phyloP scores from a whole-genome alignment of 2,329 filamentous ascomycete species.

The Ceratocystis harringtonii region DNA sequence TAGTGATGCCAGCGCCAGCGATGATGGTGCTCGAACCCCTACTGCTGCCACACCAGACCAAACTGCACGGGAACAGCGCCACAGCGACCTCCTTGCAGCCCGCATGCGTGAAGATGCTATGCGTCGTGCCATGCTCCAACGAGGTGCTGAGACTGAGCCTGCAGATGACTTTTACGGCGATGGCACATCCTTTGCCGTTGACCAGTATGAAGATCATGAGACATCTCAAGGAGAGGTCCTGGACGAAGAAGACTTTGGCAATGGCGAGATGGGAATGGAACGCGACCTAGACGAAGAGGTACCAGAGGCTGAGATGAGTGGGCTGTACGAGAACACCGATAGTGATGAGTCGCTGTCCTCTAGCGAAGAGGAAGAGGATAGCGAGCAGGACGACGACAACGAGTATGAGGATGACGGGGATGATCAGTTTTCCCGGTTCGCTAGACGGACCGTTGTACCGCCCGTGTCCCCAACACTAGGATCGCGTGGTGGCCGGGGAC shows the following conservation, averaged over 20 bases:
- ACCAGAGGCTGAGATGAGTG: slow-evolving; percentile 43
- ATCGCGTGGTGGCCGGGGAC: slow-evolving; percentile 21
- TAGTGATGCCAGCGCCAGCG: slow-evolving; percentile 11
- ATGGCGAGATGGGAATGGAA: slow-evolving; percentile 41
- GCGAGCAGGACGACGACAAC: slow-evolving; percentile 47
- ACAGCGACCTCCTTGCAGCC: slow-evolving; percentile 35
- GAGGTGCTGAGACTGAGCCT: slow-evolving; percentile 30
- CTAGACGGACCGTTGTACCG: slow-evolving; percentile 20
- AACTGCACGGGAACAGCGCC: slow-evolving; percentile 30
- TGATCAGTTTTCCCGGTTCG: slow-evolving; percentile 12
- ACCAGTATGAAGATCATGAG: slow-evolving; percentile 8
- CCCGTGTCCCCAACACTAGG: slow-evolving; percentile 28
- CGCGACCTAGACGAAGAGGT: slow-evolving; percentile 59
- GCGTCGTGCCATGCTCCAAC: slow-evolving; percentile 28
- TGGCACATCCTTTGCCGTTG: slow-evolving; percentile 29
- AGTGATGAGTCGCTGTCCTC: slow-evolving; percentile 49
- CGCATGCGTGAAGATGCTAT: slow-evolving; percentile 46
- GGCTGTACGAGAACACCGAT: slow-evolving; percentile 63
- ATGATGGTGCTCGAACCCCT: slow-evolving; percentile 20
- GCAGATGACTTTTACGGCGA: slow-evolving; percentile 33
- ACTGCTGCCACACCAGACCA: slow-evolving; percentile 20
- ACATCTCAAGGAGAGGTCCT: slow-evolving; percentile 36
- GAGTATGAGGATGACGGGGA: slow-evolving; percentile 38
- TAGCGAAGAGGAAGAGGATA: slow-evolving; percentile 30
- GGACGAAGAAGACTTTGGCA: slow-evolving; percentile 44